Evolutionary conservation across 2,329 filamentous ascomycete genomes (phyloP).

Genomic region (Alternaria sp.): DNA sequence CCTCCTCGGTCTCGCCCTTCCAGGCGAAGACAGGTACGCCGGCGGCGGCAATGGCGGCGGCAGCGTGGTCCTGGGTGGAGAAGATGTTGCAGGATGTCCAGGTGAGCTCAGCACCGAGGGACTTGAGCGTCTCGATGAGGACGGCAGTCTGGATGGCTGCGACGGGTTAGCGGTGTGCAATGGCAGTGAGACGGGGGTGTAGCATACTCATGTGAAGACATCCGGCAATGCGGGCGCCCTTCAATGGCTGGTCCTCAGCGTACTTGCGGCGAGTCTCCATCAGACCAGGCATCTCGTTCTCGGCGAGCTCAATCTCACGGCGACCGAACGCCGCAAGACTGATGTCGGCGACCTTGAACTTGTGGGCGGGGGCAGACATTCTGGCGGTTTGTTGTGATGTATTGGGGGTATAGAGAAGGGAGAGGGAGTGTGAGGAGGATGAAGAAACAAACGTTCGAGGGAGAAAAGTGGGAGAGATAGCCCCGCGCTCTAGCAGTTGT

Average conservation of each 20-base stretch:
- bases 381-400: slow-evolving; percentile 44
- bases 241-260: slow-evolving; percentile 89
- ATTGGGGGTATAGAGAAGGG: slow-evolving; percentile 19
- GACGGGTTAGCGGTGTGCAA: slow-evolving; percentile 23
- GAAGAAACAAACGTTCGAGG: slow-evolving; percentile 10
- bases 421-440: slow-evolving; percentile 23
- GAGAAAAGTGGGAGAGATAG: slow-evolving; percentile 24
- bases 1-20: slow-evolving; percentile 97
- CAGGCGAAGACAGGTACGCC: slow-evolving; percentile 89
- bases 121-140: slow-evolving; percentile 95
- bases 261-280: slow-evolving; percentile 96
- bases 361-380: slow-evolving; percentile 82
- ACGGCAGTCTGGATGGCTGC: slow-evolving; percentile 96
- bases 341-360: slow-evolving; percentile 99
- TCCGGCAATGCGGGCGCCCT: slow-evolving; percentile 94
- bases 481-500: slow-evolving; percentile 21
- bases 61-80: slow-evolving; percentile 98
- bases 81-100: slow-evolving; percentile 99
- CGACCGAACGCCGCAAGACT: slow-evolving; percentile 96
- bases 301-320: slow-evolving; percentile 98
- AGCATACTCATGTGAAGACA: slow-evolving; percentile 93
- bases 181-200: neutral
- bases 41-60: slow-evolving; percentile 92
- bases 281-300: slow-evolving; percentile 92
- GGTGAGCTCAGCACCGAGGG: slow-evolving; percentile 96